These are phyloP conservation scores for Hypericum perforatum DNA, from an alignment of 345 rosid genomes.

Conservation along the genomic window DNA sequence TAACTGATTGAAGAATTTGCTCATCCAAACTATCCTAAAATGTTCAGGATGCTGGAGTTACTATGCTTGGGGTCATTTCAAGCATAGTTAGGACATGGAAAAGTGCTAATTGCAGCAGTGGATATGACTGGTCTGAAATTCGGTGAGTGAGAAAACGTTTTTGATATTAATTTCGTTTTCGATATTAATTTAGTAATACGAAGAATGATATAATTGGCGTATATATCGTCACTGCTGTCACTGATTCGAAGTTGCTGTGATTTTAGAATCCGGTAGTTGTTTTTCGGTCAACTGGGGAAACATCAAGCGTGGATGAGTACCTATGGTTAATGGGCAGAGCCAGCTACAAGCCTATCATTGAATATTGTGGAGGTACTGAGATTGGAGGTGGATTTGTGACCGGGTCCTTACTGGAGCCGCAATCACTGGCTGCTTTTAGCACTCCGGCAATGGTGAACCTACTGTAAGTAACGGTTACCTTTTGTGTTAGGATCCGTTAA, in stretches of 20 bases:
- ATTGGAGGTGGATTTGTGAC: conserved; percentile 80
- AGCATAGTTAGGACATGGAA: conserved; percentile 91
- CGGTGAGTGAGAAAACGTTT: conserved; percentile 37
- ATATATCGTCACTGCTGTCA: neutral
- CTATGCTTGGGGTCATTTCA: conserved; percentile 95
- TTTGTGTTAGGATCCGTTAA: neutral
- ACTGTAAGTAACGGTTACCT: conserved; percentile 42
- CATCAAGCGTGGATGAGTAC: conserved; percentile 84
- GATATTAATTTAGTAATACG: too few relatives aligned
- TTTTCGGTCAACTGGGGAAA: conserved; percentile 98
- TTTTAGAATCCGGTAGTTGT: conserved; percentile 44
- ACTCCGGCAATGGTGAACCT: conserved; percentile 69
- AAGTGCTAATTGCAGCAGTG: conserved; percentile 50
- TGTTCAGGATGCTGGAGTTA: conserved; percentile 76
- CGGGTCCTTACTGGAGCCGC: conserved; percentile 80
- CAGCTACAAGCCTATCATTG: conserved; percentile 75
- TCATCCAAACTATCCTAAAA: conserved; percentile 2
- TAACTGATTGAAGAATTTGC: too few relatives aligned
- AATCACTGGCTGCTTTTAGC: conserved; percentile 89
- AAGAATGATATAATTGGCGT: too few relatives aligned
- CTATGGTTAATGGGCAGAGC: conserved; percentile 97
- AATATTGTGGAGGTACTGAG: conserved; percentile 97
- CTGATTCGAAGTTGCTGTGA: conserved; percentile 15
- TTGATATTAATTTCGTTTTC: too few relatives aligned
- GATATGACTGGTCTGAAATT: conserved; percentile 90